phyloP scores from a whole-genome alignment of 768 basidiomycete genomes.

The Hygrophoropsis aurantiaca region DNA sequence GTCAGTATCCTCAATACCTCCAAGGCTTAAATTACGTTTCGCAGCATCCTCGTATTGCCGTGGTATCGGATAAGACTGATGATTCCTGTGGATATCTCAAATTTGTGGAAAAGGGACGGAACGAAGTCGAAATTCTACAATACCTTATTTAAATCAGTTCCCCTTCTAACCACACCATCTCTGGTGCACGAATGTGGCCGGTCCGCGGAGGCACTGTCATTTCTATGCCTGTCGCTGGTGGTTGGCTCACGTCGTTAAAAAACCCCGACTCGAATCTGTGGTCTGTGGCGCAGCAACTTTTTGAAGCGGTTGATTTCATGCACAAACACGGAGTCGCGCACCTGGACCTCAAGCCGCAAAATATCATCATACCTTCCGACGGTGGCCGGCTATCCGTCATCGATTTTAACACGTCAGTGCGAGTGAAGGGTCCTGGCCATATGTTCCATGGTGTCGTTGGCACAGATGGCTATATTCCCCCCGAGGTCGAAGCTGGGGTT shows the following conservation, averaged over 20 bases:
- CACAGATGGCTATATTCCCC: too few relatives aligned
- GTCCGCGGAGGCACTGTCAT: neutral
- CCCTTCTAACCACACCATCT: neutral
- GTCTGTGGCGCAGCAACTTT: neutral
- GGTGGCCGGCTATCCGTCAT: too few relatives aligned
- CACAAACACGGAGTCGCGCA: neutral
- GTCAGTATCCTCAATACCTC: too few relatives aligned
- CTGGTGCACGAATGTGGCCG: neutral
- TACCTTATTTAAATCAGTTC: conserved; percentile 6
- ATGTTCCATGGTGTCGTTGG: too few relatives aligned
- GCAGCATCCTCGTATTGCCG: conserved; percentile 12
- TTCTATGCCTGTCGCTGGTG: conserved; percentile 1
- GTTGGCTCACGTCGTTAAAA: neutral
- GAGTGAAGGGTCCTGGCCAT: too few relatives aligned
- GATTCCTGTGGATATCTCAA: conserved; percentile 9
- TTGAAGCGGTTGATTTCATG: neutral
- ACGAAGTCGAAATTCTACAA: conserved; percentile 7
- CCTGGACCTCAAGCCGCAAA: neutral
- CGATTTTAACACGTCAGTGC: too few relatives aligned
- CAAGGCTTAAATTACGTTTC: too few relatives aligned
- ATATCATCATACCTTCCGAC: too few relatives aligned
- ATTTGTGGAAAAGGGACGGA: conserved; percentile 2
- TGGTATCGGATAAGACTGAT: neutral
- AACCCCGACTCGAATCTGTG: neutral
- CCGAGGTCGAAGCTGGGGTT: too few relatives aligned